Base-by-base conservation (phyloP, 2,329 filamentous ascomycete genomes). In the Penicillium griseofulvum region DNA sequence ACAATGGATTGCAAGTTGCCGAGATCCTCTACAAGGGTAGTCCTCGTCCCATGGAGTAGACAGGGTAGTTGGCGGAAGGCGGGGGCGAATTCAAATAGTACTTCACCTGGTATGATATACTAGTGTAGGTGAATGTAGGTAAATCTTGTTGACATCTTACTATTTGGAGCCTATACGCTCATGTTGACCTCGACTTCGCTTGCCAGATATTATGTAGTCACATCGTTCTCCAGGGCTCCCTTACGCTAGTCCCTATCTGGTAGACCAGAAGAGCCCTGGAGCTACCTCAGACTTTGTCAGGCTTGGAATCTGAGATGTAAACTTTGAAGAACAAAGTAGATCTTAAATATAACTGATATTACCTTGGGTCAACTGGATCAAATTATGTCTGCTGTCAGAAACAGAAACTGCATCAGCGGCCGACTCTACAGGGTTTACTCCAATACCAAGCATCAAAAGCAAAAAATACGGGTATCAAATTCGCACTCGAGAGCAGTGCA, bases 401-500 rank as follows among this genome's bases (percentile, higher is more conserved):
- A n/a, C 2, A 11, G 8, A 42, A 14, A 22, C 22, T 22, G 22
- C 22, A 28, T 9, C 26, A 34, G 31, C 6, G 12, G n/a, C 16
- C 10, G 10, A 8, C 10, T 29, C 6, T 26, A 33, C 6, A 26
- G 8, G 9, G 16, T 34, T 43, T 19, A 44, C 16, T 16, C 14
- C 7, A 29, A 41, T 33, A 19, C 28, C 9, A 31, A 28, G 4
- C 39, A 33, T 29, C 19, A 24, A 47, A 36, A 48, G 5, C 24
- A 48, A 44, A 8, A 49, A 53, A 49, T 24, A 34, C 38, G 60
- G 60, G 60, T 62, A 62, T 62, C 60, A 60, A 56, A 44, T 59
- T 59, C 48, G 45, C 58, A 54, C 51, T 48, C 45, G 50, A 57
- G 29, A 39, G 39, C 37, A 60, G 28, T 44, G 42, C 51, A 39